Evolutionary conservation across 2,329 filamentous ascomycete species (phyloP).

Genomic region (Fonsecaea monophora): DNA sequence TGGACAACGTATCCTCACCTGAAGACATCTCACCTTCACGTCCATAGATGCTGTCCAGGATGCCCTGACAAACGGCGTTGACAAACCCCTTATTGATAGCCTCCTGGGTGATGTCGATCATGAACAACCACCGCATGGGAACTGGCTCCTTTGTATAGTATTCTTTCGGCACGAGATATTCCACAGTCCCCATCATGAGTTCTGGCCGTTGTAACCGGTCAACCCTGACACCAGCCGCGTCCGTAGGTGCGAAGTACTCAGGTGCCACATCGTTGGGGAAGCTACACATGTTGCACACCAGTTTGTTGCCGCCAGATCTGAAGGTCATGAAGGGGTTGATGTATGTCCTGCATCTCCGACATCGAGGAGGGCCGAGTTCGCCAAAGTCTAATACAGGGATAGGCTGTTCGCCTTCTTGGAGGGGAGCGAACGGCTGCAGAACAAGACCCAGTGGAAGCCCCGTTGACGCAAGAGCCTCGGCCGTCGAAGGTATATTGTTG

Average conservation of each 20-base stretch:
- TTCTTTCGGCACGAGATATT: conserved; percentile 96
- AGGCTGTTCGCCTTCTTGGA: conserved; percentile 82
- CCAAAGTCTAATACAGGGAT: conserved; percentile 96
- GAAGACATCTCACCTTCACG: conserved; percentile 61
- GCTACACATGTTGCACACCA: conserved; percentile 97
- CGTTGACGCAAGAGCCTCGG: conserved; percentile 80
- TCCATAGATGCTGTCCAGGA: conserved; percentile 83
- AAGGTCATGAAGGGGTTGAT: conserved; percentile 99
- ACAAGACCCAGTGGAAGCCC: conserved; percentile 85
- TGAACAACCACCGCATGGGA: conserved; percentile 83
- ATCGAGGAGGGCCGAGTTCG: conserved; percentile 85
- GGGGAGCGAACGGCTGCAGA: conserved; percentile 82
- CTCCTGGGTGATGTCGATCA: conserved; percentile 93
- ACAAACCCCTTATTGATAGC: conserved; percentile 89
- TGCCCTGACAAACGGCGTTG: conserved; percentile 87
- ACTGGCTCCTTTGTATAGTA: conserved; percentile 97
- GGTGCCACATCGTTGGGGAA: conserved; percentile 92
- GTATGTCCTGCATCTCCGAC: conserved; percentile 90
- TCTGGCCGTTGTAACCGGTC: conserved; percentile 90
- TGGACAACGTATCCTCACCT: conserved; percentile 61
- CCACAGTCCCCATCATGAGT: conserved; percentile 87
- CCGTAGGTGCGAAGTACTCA: conserved; percentile 93
- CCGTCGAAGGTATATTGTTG: conserved; percentile 86
- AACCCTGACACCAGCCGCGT: conserved; percentile 82
- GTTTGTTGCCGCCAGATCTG: conserved; percentile 89